Evolutionary conservation across 352 stramenopile species (phyloP), one percentile per base, ranked within the genome.

Genomic region (Nothophytophthora sp.): DNA sequence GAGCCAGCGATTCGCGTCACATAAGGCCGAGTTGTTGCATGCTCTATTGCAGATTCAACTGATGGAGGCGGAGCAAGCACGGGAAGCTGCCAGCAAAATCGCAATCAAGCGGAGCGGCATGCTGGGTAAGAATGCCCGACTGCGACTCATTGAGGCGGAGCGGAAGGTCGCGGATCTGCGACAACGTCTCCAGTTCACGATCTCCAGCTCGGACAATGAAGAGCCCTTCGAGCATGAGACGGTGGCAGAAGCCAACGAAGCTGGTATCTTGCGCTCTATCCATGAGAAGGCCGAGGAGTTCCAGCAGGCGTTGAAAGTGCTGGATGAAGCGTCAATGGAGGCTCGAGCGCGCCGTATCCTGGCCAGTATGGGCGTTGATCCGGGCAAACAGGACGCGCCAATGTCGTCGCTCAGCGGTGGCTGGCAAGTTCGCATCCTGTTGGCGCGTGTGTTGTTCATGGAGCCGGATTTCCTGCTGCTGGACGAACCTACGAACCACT

Each of bases 401-500:
- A 56, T 88, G 6, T 67, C 70, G 16, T 69, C 64, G 18, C 43
- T 86, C 3, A 86, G 73, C 46, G 77, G 77, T 27, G 77, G 74
- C 5, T 86, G 73, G 77, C 76, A 83, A 57, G 75, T 86, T 13
- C 74, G 77, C 9, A 79, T 88, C 42, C 51, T 86, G 9, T 39
- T 88, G 11, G 74, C 76, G 10, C 76, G 73, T 22, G 72, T 88
- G 32, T 28, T 83, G 42, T 85, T 88, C 50, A 80, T 84, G 70
- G 65, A 75, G 43, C 90, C 90, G 7, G 95, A 98, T 47, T 74
- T 98, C 13, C 72, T 97, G 22, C 50, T 98, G 7, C 73, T 98
- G 38, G 94, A 98, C 53, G 94, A 98, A 55, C 81, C 84, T 12
- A 91, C 79, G 19, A 97, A 96, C 44, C 93, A 99, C 63, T 70